These are phyloP conservation scores for Rosellinia necatrix DNA, from an alignment of 2,329 filamentous ascomycete genomes.

Conservation along the genomic window DNA sequence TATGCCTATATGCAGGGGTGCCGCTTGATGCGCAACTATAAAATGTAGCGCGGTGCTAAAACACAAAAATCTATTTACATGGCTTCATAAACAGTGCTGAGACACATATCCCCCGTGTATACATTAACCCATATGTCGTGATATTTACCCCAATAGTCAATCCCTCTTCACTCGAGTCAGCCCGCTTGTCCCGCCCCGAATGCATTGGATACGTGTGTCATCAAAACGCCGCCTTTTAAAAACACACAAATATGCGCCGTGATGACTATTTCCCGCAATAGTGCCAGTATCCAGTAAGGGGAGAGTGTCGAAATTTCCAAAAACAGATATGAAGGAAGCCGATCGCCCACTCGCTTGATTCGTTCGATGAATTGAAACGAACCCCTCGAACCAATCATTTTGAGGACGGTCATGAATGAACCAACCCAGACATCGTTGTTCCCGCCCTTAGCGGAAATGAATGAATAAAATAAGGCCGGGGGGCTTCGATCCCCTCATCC, in stretches of 20 bases:
- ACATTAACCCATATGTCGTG: background rate
- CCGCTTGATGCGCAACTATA: too few relatives aligned
- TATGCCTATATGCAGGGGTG: too few relatives aligned
- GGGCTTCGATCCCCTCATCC: background rate
- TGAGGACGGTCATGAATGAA: background rate
- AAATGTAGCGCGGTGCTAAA: too few relatives aligned
- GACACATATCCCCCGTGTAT: background rate
- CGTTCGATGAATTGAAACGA: background rate
- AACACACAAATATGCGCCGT: constrained; percentile 8
- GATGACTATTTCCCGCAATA: background rate
- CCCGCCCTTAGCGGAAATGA: too few relatives aligned
- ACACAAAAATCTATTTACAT: constrained; percentile 17
- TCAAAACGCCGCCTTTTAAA: background rate
- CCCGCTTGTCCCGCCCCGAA: background rate
- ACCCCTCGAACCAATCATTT: background rate
- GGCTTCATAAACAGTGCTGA: constrained; percentile 9
- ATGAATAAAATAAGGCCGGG: background rate
- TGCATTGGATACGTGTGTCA: constrained; percentile 13
- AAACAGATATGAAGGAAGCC: background rate
- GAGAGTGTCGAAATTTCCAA: background rate
- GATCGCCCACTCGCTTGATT: background rate
- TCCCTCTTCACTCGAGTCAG: background rate
- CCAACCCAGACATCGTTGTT: background rate
- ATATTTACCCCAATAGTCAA: background rate
- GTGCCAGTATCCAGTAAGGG: background rate